Evolutionary conservation across 1,284 basidiomycete species (phyloP).

Genomic region (Boletellus dicymbophilus): DNA sequence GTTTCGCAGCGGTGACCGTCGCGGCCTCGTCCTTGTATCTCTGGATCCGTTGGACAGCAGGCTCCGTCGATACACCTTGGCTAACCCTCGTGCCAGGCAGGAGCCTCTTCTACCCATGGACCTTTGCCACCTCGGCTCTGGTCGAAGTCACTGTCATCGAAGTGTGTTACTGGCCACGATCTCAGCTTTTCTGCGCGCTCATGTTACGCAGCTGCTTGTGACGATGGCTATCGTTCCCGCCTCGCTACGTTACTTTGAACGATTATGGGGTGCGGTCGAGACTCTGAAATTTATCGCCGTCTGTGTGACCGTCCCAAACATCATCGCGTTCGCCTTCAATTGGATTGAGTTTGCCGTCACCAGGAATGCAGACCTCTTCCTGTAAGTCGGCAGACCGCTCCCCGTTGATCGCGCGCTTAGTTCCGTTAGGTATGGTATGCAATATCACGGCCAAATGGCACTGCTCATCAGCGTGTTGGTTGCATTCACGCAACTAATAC

Average conservation of each 20-base stretch:
- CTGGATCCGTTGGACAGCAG: conserved; percentile 58
- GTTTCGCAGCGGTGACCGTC: conserved; percentile 72
- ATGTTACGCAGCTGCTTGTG: conserved; percentile 62
- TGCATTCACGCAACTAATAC: conserved; percentile 96
- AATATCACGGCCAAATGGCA: conserved; percentile 91
- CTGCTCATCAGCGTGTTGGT: conserved; percentile 92
- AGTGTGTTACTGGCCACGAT: conserved; percentile 49
- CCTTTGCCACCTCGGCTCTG: conserved; percentile 83
- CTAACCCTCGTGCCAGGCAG: conserved; percentile 85
- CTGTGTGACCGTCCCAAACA: conserved; percentile 80
- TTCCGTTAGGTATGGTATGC: conserved; percentile 72
- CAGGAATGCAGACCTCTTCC: conserved; percentile 65
- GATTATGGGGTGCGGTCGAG: conserved; percentile 90
- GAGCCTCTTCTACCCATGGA: conserved; percentile 91
- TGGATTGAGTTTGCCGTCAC: conserved; percentile 77
- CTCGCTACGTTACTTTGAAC: conserved; percentile 87
- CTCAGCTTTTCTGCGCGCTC: conserved; percentile 13
- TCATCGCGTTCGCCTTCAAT: conserved; percentile 84
- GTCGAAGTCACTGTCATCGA: conserved; percentile 87
- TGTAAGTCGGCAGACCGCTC: conserved; percentile 54
- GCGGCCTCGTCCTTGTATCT: conserved; percentile 64
- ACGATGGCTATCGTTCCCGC: conserved; percentile 82
- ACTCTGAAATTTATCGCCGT: conserved; percentile 85
- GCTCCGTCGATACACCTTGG: conserved; percentile 60
- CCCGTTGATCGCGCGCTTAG: conserved; percentile 8